These are phyloP conservation scores for Fraxinus platypoda DNA, from an alignment of 305 asterid species.

Conservation along the genomic window DNA sequence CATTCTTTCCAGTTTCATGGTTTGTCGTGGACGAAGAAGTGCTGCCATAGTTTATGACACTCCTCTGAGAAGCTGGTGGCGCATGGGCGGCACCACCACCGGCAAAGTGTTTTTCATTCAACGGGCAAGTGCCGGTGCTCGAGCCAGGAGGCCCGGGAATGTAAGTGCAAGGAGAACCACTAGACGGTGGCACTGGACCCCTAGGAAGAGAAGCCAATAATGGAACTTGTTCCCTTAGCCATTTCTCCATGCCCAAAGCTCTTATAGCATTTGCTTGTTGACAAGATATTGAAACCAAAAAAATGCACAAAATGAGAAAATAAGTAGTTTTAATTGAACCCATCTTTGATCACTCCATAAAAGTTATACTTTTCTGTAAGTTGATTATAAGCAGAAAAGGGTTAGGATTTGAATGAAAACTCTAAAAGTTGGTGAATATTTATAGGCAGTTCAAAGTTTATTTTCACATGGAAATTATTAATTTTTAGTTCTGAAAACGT, in stretches of 20 bases:
- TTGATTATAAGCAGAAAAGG: neutral
- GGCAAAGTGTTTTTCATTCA: conserved; percentile 32
- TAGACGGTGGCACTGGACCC: conserved; percentile 39
- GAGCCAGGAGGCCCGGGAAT: conserved; percentile 29
- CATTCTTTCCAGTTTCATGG: neutral
- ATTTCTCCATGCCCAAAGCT: conserved; percentile 13
- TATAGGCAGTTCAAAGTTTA: conserved; percentile 20
- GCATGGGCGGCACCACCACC: conserved; percentile 18
- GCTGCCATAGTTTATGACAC: neutral
- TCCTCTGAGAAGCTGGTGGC: conserved; percentile 16
- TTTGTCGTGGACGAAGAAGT: neutral
- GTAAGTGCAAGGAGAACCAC: conserved; percentile 41
- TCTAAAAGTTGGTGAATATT: conserved; percentile 8
- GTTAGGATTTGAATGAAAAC: neutral
- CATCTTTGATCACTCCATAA: conserved; percentile 4
- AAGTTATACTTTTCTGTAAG: neutral
- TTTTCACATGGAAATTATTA: neutral
- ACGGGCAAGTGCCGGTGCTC: conserved; percentile 30
- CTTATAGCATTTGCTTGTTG: conserved; percentile 26
- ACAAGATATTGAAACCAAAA: neutral
- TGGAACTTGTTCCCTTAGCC: conserved; percentile 15
- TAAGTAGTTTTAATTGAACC: conserved; percentile 6
- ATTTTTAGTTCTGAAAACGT: neutral
- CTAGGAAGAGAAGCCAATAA: conserved; percentile 31
- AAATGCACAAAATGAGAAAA: conserved; percentile 17